phyloP scores from a whole-genome alignment of 108 stramenopile genomes.

The Fragilariopsis cylindrus region DNA sequence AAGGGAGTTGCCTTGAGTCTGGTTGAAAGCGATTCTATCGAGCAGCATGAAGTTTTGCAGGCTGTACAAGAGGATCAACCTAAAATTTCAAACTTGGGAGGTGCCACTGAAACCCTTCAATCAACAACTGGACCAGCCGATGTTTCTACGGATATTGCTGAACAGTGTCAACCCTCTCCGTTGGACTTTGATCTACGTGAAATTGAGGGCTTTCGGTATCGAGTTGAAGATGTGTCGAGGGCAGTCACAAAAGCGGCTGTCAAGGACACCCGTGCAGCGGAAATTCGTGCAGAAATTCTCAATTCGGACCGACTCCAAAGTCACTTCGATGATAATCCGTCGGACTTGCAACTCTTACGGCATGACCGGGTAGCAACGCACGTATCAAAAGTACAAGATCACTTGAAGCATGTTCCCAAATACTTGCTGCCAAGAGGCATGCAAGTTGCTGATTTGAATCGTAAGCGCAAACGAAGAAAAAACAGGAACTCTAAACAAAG shows the following conservation, averaged over 20 bases:
- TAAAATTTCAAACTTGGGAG: conserved; percentile 41
- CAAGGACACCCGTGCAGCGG: conserved; percentile 90
- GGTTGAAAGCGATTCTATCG: conserved; percentile 55
- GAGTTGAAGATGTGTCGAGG: conserved; percentile 93
- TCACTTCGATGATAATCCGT: conserved; percentile 96
- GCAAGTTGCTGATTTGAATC: conserved; percentile 81
- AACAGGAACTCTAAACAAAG: conserved; percentile 43
- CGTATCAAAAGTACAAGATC: conserved; percentile 79
- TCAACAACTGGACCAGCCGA: conserved; percentile 20
- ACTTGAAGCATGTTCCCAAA: conserved; percentile 90
- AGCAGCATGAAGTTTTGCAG: conserved; percentile 53
- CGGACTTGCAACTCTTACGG: conserved; percentile 82
- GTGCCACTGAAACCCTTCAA: conserved; percentile 48
- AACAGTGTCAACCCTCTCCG: conserved; percentile 87
- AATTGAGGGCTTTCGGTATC: conserved; percentile 96
- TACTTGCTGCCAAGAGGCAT: conserved; percentile 94
- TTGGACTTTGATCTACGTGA: conserved; percentile 94
- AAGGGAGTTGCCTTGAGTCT: conserved; percentile 94
- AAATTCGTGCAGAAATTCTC: conserved; percentile 92
- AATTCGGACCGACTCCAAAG: conserved; percentile 90
- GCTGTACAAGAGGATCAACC: conserved; percentile 87
- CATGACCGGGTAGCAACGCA: conserved; percentile 85
- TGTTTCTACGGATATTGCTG: not conserved
- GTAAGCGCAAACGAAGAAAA: conserved; percentile 75
- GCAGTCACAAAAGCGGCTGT: conserved; percentile 89